Percentiles rank a stretch among this genome's conserved stretches.
Conservation (phyloP, 306 rosid species). For the Quercus aquifolioides region DNA sequence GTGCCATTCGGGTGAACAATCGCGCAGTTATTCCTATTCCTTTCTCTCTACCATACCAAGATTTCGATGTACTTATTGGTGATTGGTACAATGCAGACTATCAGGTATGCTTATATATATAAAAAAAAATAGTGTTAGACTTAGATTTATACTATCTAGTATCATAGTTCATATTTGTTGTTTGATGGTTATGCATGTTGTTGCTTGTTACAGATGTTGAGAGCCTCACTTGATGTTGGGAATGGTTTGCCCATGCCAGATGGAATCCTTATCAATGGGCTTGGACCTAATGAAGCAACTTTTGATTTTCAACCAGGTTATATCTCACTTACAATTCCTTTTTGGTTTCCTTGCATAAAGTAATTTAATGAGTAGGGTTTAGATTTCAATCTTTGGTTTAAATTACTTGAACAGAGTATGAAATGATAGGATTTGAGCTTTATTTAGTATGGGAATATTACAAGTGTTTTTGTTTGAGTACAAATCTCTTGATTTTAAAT, state of each 20-base stretch:
- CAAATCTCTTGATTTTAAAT: no score
- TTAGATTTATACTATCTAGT: background rate
- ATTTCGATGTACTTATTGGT: background rate
- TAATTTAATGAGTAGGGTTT: no score
- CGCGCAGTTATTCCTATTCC: background rate
- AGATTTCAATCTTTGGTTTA: no score
- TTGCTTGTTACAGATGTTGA: background rate
- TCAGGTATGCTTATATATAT: background rate
- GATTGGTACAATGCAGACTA: background rate
- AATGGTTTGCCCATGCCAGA: background rate
- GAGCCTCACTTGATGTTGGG: conserved; percentile 1
- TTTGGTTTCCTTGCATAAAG: no score
- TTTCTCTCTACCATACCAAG: background rate
- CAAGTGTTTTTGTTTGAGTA: no score
- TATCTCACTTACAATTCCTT: background rate
- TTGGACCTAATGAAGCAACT: background rate
- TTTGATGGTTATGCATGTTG: background rate
- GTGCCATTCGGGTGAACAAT: background rate
- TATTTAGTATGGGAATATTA: no score
- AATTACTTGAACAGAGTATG: no score
- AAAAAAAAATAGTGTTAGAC: no score
- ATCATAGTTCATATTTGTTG: background rate
- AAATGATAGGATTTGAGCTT: no score
- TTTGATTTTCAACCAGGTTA: conserved; percentile 1
- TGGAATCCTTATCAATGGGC: conserved; percentile 6